Percentiles rank a stretch among this genome's conserved stretches.
Evolutionary conservation across 495 filamentous ascomycete species (phyloP).

Genomic region (Bombardia bombarda): DNA sequence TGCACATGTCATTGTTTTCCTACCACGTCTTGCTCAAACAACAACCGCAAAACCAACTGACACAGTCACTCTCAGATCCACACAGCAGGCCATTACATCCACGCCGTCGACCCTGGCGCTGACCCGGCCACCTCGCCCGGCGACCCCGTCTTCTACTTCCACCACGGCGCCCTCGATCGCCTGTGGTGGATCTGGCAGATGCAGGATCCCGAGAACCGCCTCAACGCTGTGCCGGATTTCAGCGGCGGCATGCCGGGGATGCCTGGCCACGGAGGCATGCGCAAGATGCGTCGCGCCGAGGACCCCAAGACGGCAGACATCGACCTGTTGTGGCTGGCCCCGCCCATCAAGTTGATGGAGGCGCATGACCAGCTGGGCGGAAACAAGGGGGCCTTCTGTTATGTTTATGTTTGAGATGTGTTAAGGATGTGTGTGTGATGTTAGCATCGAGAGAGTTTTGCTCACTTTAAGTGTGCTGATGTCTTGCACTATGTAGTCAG

Average conservation of each 20-base stretch:
- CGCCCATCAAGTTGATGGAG: constrained; percentile 22
- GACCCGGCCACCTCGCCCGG: constrained; percentile 52
- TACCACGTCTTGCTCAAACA: background rate
- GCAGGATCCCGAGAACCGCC: constrained; percentile 36
- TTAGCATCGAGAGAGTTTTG: too few relatives aligned
- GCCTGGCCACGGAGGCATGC: background rate
- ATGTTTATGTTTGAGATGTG: constrained; percentile 25
- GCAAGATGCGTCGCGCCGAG: background rate
- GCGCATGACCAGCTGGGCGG: constrained; percentile 30
- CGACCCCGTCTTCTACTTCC: constrained; percentile 61
- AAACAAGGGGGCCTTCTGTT: constrained; percentile 27
- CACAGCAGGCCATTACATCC: constrained; percentile 54
- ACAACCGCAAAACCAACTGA: background rate
- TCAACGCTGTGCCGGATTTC: constrained; percentile 10
- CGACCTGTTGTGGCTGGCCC: constrained; percentile 28
- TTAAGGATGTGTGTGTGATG: background rate
- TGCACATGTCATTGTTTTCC: background rate
- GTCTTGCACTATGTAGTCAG: too few relatives aligned
- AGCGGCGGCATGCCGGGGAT: background rate
- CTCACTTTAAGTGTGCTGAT: too few relatives aligned
- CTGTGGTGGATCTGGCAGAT: constrained; percentile 65
- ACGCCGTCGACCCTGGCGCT: constrained; percentile 48
- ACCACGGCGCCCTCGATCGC: constrained; percentile 59
- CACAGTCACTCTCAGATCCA: too few relatives aligned
- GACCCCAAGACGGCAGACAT: constrained; percentile 4